Evolutionary conservation across 2,329 filamentous ascomycete species (phyloP), one percentile per base, ranked within the genome.

Genomic region (Alternaria longipes): DNA sequence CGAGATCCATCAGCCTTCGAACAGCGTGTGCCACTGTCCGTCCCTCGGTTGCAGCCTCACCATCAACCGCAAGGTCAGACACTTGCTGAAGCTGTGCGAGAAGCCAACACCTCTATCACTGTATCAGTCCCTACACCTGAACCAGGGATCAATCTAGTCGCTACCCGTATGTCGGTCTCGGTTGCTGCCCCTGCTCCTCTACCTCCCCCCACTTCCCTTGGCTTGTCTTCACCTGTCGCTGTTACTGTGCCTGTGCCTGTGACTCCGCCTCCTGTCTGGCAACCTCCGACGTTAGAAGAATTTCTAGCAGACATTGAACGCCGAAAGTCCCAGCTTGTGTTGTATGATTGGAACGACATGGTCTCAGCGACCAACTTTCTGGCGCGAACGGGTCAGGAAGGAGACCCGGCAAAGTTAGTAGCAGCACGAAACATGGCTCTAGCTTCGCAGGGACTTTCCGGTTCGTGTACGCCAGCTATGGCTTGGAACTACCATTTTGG

Each of bases 401-500:
- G 38, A 12, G 54, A 63, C 42, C 60, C 46, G 22, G 36, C 54
- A 54, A 60, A 66, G 59, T 18, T 64, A 28, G 62, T 61, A 49
- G 59, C 61, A 45, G 55, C 55, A 22, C 58, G 51, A 20, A 62
- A 62, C 28, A 65, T 60, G 45, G 59, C 59, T 53, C 54, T 65
- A 8, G 58, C 62, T 50, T 46, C 47, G 28, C 34, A 64, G 32
- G 62, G 62, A 36, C 58, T 61, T 38, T 57, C 59, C 20, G 20
- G 30, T 54, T 59, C 51, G 18, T 61, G 54, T 34, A 63, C 60
- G 32, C 63, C 41, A 28, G 62, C 63, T 59, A 63, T 63, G 47
- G 60, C 63, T 26, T 63, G 44, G 60, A 66, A 63, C 60, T 66
- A 66, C 61, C 49, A 66, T 41, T 66, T 66, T 60, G 41, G 60